phyloP scores from a whole-genome alignment of 2,329 filamentous ascomycete genomes.

The Penicillium sumatraense region DNA sequence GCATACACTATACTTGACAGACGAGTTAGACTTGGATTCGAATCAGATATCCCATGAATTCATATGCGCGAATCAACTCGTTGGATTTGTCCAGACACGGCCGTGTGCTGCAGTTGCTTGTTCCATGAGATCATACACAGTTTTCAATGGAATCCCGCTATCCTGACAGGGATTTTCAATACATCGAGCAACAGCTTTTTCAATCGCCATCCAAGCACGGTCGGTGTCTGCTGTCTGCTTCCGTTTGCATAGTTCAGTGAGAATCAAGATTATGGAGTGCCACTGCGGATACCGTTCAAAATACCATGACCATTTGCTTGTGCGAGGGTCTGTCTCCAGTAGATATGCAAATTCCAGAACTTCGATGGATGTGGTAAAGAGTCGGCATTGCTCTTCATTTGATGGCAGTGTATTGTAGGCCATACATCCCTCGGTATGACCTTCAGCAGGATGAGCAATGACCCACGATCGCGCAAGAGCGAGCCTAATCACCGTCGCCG shows the following conservation, averaged over 20 bases:
- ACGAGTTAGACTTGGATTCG: too few relatives aligned
- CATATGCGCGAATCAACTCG: too few relatives aligned
- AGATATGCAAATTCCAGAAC: background rate
- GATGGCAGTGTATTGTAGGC: background rate
- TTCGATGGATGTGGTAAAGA: background rate
- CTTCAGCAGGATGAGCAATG: background rate
- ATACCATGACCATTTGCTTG: background rate
- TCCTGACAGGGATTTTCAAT: background rate
- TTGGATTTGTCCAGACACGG: background rate
- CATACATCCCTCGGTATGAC: background rate
- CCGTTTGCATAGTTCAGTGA: background rate
- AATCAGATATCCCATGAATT: too few relatives aligned
- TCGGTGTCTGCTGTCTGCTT: background rate
- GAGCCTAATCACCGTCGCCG: conserved; percentile 11
- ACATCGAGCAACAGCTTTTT: background rate
- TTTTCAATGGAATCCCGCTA: background rate
- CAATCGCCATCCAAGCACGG: background rate
- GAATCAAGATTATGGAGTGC: background rate
- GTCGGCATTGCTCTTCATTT: background rate
- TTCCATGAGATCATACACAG: background rate
- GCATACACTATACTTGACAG: too few relatives aligned
- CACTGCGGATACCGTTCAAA: background rate
- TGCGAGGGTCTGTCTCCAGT: background rate
- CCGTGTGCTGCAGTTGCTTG: background rate
- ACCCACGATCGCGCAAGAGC: background rate